Base-by-base conservation (phyloP, 1,284 basidiomycete species). In the Phlebopus sp. region DNA sequence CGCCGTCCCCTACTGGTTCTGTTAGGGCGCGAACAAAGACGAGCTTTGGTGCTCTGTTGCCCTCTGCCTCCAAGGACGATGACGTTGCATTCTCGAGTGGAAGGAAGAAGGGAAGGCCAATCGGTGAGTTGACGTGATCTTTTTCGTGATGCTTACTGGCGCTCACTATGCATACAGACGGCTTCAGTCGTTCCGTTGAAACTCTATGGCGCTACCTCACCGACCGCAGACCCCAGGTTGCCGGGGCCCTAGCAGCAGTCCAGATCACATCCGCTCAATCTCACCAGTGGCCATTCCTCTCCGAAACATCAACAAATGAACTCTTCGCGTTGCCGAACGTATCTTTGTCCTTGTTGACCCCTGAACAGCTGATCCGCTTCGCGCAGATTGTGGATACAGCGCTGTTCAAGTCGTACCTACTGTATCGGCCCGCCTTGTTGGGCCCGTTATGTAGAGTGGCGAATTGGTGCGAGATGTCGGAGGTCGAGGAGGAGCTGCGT, bases 401-500 rank as follows among this genome's bases (percentile, higher is more conserved):
- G 7, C 70, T 99, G 54, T 95, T 99, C 73, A 97, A 97, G 69
- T 87, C 88, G 8, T 98, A 97, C 66, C 71, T 99, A 17, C 76
- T 90, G 31, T 87, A 88, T 25, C 78, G 90, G 47, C 94, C 96
- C 0, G 82, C 79, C 8, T 71, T 99, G 50, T 73, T 99, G 4
- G 93, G 92, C 0, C 83, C 92, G 19, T 68, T 99, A 37, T 98
- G 96, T 68, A 79, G 97, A 32, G 76, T 96, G 34, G 83, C 91
- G 17, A 98, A 98, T 67, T 99, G 94, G 92, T 98, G 95, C 68
- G 93, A 98, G 62, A 93, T 98, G 0, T 84, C 85, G 1, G 92
- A 98, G 63, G 92, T 99, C 0, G 94, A 98, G 64, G 90, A 90
- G 61, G 81, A 94, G 49, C 69, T 99, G 37, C 78, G 82, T 54